Evolutionary conservation across 2,329 filamentous ascomycete genomes (phyloP).

Genomic region (Venturia effusa): DNA sequence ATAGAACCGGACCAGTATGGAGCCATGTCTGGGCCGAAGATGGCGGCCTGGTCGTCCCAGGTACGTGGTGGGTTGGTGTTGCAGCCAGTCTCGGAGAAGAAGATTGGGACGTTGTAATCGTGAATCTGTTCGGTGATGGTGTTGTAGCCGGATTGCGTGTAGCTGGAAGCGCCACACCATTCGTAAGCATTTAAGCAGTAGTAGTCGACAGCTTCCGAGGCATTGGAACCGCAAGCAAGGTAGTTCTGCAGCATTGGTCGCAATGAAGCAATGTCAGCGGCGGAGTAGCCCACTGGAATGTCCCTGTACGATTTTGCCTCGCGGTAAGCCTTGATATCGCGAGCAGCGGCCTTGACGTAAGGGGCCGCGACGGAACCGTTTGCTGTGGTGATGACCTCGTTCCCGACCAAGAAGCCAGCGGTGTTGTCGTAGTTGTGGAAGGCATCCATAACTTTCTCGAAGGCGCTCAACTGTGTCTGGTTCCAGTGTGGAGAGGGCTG

Average conservation of each 20-base stretch:
- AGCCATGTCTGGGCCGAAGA: constrained; percentile 65
- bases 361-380: constrained; percentile 56
- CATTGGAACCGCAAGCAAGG: constrained; percentile 64
- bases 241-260: constrained; percentile 60
- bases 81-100: constrained; percentile 85
- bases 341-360: constrained; percentile 70
- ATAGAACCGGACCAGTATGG: constrained; percentile 66
- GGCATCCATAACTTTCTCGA: constrained; percentile 61
- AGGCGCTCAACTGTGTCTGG: constrained; percentile 55
- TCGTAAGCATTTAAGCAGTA: constrained; percentile 80
- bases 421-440: constrained; percentile 71
- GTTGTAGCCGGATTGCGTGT: constrained; percentile 56
- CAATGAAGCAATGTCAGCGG: constrained; percentile 63
- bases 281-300: constrained; percentile 79
- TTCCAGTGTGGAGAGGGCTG: constrained; percentile 60
- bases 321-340: constrained; percentile 75
- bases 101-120: constrained; percentile 71
- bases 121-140: constrained; percentile 56
- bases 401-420: constrained; percentile 77
- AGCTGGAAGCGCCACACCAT: constrained; percentile 37
- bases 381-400: constrained; percentile 62
- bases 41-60: constrained; percentile 63
- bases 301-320: constrained; percentile 64
- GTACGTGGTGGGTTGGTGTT: constrained; percentile 50
- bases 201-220: constrained; percentile 65